A percentile compares a stretch with the other conserved stretches of the same genome.
Evolutionary conservation across 225 moss, liverwort and hornwort species (phyloP).

Genomic region (Anthoceros angustus): DNA sequence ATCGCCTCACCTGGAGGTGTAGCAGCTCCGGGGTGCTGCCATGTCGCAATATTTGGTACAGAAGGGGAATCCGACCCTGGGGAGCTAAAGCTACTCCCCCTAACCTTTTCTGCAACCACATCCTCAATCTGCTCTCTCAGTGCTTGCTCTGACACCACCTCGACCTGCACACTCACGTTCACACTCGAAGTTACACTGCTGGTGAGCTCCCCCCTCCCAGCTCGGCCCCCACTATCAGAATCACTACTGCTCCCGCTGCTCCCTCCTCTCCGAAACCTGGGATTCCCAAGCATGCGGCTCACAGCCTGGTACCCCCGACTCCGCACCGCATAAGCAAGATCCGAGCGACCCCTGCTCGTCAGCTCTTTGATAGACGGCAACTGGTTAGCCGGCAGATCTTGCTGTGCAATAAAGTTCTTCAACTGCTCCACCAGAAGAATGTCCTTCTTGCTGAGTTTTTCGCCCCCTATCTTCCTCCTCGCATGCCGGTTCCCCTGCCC

Average conservation of each 20-base stretch:
- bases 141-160: background rate
- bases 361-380: conserved; percentile 1
- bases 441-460: background rate
- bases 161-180: background rate
- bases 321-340: conserved; percentile 1
- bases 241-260: background rate
- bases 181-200: background rate
- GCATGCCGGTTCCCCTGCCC: background rate
- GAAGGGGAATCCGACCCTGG: background rate
- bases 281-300: background rate
- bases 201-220: background rate
- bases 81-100: background rate
- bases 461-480: background rate
- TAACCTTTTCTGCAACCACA: background rate
- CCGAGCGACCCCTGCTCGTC: background rate
- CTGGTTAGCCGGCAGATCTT: background rate
- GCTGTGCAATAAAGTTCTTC: background rate
- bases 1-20: too few relatives aligned
- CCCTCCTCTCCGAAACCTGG: background rate
- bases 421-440: background rate
- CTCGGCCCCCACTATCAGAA: background rate
- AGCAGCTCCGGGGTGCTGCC: too few relatives aligned
- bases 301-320: background rate
- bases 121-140: background rate
- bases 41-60: background rate